phyloP scores from a whole-genome alignment of 495 filamentous ascomycete species.

The Apiosordaria backusii region DNA sequence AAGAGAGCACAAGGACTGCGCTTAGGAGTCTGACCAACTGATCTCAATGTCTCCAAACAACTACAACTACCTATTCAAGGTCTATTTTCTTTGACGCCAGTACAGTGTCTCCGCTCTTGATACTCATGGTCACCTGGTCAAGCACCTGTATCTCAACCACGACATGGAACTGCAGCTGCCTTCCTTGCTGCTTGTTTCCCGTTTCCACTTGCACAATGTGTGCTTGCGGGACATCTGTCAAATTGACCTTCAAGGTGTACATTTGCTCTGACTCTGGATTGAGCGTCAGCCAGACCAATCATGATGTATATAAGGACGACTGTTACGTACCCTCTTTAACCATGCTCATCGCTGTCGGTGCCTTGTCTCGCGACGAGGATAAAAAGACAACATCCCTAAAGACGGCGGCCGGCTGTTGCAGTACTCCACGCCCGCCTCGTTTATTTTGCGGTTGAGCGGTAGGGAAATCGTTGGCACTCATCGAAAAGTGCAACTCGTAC shows the following conservation, averaged over 20 bases:
- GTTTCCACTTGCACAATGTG: slow-evolving; percentile 11
- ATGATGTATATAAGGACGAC: background rate
- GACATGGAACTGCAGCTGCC: slow-evolving; percentile 24
- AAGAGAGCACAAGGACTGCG: background rate
- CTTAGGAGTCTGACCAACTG: too few species aligned
- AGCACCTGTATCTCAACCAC: slow-evolving; percentile 22
- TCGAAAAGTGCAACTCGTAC: slow-evolving; percentile 25
- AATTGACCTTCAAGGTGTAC: slow-evolving; percentile 19
- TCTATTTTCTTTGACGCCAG: slow-evolving; percentile 13
- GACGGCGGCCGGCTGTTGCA: background rate
- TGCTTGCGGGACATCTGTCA: slow-evolving; percentile 20
- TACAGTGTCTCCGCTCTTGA: slow-evolving; percentile 20
- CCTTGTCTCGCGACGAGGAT: slow-evolving; percentile 17
- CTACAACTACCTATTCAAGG: slow-evolving; percentile 2
- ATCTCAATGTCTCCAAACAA: background rate
- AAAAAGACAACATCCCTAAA: slow-evolving; percentile 26
- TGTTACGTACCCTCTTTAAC: background rate
- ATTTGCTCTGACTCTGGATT: slow-evolving; percentile 14
- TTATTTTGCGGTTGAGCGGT: background rate
- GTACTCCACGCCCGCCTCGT: background rate
- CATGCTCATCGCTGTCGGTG: slow-evolving; percentile 16
- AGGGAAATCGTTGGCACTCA: slow-evolving; percentile 20
- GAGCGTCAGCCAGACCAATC: background rate
- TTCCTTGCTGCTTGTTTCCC: slow-evolving; percentile 13
- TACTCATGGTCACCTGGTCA: slow-evolving; percentile 19